A percentile compares a stretch with the other conserved stretches of the same genome.
phyloP scores from a whole-genome alignment of 768 basidiomycete genomes.

The Pulveroboletus sp. region DNA sequence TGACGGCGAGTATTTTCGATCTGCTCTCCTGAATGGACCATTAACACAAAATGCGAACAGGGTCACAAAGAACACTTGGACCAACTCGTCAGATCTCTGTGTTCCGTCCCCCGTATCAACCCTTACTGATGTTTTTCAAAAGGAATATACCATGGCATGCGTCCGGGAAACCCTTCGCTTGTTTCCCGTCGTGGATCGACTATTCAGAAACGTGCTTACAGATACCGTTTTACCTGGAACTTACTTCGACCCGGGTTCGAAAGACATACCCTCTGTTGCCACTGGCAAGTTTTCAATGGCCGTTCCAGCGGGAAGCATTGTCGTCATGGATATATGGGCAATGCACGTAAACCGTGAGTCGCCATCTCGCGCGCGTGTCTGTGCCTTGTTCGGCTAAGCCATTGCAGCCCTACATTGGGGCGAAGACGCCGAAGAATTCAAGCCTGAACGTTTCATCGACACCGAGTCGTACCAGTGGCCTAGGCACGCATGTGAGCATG shows the following conservation, averaged over 20 bases:
- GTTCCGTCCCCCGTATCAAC: not conserved
- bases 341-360: too few relatives aligned
- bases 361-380: too few relatives aligned
- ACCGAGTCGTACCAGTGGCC: conserved; percentile 45
- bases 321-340: too few relatives aligned
- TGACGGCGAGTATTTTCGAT: conserved; percentile 26
- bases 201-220: conserved; percentile 32
- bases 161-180: conserved; percentile 23
- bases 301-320: too few relatives aligned
- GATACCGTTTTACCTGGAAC: conserved; percentile 18
- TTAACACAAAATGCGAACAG: conserved; percentile 19
- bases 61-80: conserved; percentile 38
- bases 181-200: conserved; percentile 36
- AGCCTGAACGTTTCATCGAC: too few relatives aligned
- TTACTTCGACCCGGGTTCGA: too few relatives aligned
- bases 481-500: conserved; percentile 42
- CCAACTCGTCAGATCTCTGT: conserved; percentile 30
- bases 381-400: too few relatives aligned
- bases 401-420: conserved; percentile 35
- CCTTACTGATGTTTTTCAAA: not conserved
- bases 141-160: conserved; percentile 43
- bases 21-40: not conserved
- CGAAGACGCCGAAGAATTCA: too few relatives aligned
- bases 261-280: too few relatives aligned
- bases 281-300: too few relatives aligned